phyloP scores from a whole-genome alignment of 768 basidiomycete genomes.

The Tephrocybe sp. region DNA sequence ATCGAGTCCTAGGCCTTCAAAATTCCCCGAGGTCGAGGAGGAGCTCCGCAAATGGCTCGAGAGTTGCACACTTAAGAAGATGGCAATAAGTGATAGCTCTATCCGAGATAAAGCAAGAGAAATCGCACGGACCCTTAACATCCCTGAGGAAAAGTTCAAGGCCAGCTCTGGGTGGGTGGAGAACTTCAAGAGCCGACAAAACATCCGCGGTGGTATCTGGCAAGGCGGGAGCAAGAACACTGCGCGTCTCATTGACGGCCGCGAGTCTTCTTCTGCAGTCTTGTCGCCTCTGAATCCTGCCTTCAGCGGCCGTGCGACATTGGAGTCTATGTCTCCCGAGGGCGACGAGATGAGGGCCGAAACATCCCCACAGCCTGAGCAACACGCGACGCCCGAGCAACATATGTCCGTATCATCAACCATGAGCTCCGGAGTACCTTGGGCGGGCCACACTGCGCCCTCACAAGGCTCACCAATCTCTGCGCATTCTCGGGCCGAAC shows the following conservation, averaged over 20 bases:
- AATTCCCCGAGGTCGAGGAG: constrained; percentile 77
- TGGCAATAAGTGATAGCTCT: constrained; percentile 62
- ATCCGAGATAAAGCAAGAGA: constrained; percentile 68
- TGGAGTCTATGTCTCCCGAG: constrained; percentile 18
- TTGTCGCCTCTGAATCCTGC: constrained; percentile 40
- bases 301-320: constrained; percentile 32
- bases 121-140: constrained; percentile 55
- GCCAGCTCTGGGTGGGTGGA: constrained; percentile 93
- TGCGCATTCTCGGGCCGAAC: constrained; percentile 3
- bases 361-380: constrained; percentile 25
- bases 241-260: constrained; percentile 20
- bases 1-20: constrained; percentile 62
- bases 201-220: constrained; percentile 70
- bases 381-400: constrained; percentile 9
- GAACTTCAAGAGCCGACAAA: constrained; percentile 84
- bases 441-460: constrained; percentile 17
- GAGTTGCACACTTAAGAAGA: constrained; percentile 45
- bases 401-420: constrained; percentile 12
- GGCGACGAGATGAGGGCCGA: constrained; percentile 28
- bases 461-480: constrained; percentile 11
- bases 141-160: constrained; percentile 78
- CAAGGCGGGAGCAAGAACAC: constrained; percentile 31
- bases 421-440: constrained; percentile 20
- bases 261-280: constrained; percentile 7
- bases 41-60: constrained; percentile 62